Evolutionary conservation across 805 yeast genomes (phyloP), one percentile per base, ranked within the genome.

Genomic region (Maudiozyma pseudohumilis): DNA sequence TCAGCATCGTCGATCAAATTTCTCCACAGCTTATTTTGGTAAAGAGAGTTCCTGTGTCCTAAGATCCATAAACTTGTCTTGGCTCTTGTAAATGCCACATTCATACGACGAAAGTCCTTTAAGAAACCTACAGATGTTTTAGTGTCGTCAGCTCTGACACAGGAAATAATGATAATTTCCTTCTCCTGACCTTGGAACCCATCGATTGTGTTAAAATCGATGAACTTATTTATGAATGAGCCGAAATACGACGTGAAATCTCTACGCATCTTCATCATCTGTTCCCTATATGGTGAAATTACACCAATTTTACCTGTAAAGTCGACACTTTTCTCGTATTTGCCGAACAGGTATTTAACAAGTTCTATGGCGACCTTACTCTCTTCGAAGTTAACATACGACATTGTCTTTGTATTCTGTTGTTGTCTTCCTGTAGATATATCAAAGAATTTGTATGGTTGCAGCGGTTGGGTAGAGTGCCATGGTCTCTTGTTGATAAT

Each of bases 111-210:
- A 27, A 79, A 71, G 61, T 92, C 99, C 33, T 81, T 79, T 56
- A 92, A 69, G 61, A 92, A 92, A 13, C 97, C 98, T 41, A 89
- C 85, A 33, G 77, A 70, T 18, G 70, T 63, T 23, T 51, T 47
- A 9, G 59, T 51, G 11, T 72, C 66, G 34, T 77, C 80, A 0
- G 97, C 95, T 50, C 98, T 74, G 4, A 92, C 99, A 74, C 97
- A 89, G 0, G 97, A 87, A 68, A 92, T 80, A 34, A 92, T 74
- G 44, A 92, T 47, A 33, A 92, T 75, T 45, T 89, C 96, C 59
- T 89, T 92, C 55, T 92, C 99, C 60, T 92, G 97, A 45, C 95
- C 96, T 64, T 87, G 99, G 56, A 88, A 92, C 1, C 97, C 98
- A 69, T 92, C 99, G 42, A 92, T 87, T 0, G 99, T 86, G 53